Base-by-base conservation (phyloP, 176 grass and related monocot species). In the Saccharum spontaneum region DNA sequence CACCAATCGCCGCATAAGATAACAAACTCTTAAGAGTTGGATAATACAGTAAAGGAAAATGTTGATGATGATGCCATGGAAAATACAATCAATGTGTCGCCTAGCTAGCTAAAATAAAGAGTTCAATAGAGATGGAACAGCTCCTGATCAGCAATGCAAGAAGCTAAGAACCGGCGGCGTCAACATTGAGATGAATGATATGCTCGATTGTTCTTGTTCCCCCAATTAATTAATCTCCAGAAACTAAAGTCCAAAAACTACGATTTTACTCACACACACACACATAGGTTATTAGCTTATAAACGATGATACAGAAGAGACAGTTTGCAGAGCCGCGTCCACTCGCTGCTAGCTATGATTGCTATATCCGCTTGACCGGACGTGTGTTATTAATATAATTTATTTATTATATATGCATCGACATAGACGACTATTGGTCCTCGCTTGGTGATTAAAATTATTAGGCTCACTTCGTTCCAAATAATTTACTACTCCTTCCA, bases 131-230 rank as follows among this genome's bases (percentile, higher is more conserved):
- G 28, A 74, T 6, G 23, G 31, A 74, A 74, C 39, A 46, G 0
- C n/a, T 48, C 54, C 46, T 46, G 69, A 73, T 83, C 80, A 15
- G 41, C 80, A 82, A 23, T 22, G 57, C 57, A 61, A 61, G 57
- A 61, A 24, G 57, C 57, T 24, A 61, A 10, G 26, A 61, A 33
- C 60, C 2, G 28, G 5, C 4, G 6, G n/a, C 39, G 39, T 64
- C 57, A 73, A 66, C n/a, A 38, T 31, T 66, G 28, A 65, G 24
- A 83, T 20, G 67, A 10, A 75, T 37, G 17, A 17, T 36, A 36
- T 38, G 39, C 2, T 84, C 61, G 40, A 23, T 48, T 66, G 16
- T 17, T 48, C 57, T 38, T 38, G 37, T 38, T 38, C 71, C 43
- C 70, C 4, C 14, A 11, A 49, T 75, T 8, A 30, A 45, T 26